Evolutionary conservation across 352 stramenopile genomes (phyloP), one percentile per base, ranked within the genome.

Genomic region (Phytopythium delawarense): DNA sequence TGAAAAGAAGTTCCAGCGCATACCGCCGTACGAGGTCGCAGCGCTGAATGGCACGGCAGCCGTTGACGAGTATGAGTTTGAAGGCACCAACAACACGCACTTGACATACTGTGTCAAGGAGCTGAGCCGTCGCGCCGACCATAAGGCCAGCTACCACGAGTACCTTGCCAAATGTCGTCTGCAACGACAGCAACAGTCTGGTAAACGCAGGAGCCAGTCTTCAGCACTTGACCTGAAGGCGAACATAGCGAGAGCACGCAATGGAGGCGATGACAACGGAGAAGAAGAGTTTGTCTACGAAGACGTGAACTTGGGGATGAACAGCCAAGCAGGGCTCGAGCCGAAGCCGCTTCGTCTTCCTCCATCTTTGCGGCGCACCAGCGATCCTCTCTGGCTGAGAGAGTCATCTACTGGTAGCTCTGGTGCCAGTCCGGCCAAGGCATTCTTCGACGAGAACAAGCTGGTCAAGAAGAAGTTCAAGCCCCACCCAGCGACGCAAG

Each of bases 381-480:
- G 46, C 0, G 89, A 97, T 20, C 81, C 82, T 1, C 74, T 96
- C 3, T 97, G 85, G 84, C 63, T 89, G 6, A 65, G 59, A 15
- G 69, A 75, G 20, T 59, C 71, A 4, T 30, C 53, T 11, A 69
- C 56, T 20, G 59, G 59, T 32, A 62, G 54, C 15, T 42, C 57
- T 13, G 66, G 65, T 0, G 69, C 57, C 28, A 87, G 80, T 49
- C 84, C 81, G 16, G 65, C 69, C 2, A 88, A 85, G 32, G 28
- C 65, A 1, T 72, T 86, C 42, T 89, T 94, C 37, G 86, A 97
- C 53, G 89, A 95, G 16, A 89, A 94, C 52, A 96, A 93, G 63
- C 78, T 98, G 30, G 75, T 98, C 35, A 92, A 93, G 66, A 91
- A 91, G 60, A 98, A 98, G 46, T 98, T 96, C 71, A 98, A 98